Base-by-base conservation (phyloP, 139 green algal genomes). In the Pleodorina starrii region DNA sequence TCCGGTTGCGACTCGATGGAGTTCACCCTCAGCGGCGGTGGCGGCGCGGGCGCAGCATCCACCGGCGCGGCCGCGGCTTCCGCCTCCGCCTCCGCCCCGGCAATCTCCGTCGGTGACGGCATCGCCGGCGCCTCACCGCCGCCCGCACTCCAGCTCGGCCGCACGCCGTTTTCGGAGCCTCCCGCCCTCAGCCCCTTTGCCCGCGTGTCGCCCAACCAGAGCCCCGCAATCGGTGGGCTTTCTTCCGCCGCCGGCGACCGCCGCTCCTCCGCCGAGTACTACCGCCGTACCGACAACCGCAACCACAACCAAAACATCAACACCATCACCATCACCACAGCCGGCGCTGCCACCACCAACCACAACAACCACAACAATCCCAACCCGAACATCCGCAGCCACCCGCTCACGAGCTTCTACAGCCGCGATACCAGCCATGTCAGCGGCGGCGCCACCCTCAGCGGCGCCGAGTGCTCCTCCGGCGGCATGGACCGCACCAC, bases 391-490 rank as follows among this genome's bases (percentile, higher is more conserved):
- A 40, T 73, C 2, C 16, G 1, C 63, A 73, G 63, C 19, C 63
- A 73, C 32, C 63, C 63, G 19, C 63, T 73, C 27, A 36, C 29
- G 27, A 73, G 63, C 63, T 36, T 73, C n/a, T 73, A 73, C 29
- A 73, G 63, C 63, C 63, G 72, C 1, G 72, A 80, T 19, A 54
- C 42, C 40, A n/a, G n/a, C n/a, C n/a, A n/a, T n/a, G 25, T 4
- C 72, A 80, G 72, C 43, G 72, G 21, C 40, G 29, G 72, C 43
- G 72, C 5, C 40, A 9, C 40, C 35, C 1, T 54, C 40, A 80
- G 72, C 72, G 57, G 38, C 27, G 42, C 40, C 5, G 72, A 80
- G 4, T 51, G 72, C 72, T 80, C 72, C 10, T 80, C 72, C 72
- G 40, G 72, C 72, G 68, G 35, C 32, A 23, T 11, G 14, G 68